These are phyloP conservation scores for Psilocybe sp. DNA, from an alignment of 768 basidiomycete genomes.

Conservation along the genomic window DNA sequence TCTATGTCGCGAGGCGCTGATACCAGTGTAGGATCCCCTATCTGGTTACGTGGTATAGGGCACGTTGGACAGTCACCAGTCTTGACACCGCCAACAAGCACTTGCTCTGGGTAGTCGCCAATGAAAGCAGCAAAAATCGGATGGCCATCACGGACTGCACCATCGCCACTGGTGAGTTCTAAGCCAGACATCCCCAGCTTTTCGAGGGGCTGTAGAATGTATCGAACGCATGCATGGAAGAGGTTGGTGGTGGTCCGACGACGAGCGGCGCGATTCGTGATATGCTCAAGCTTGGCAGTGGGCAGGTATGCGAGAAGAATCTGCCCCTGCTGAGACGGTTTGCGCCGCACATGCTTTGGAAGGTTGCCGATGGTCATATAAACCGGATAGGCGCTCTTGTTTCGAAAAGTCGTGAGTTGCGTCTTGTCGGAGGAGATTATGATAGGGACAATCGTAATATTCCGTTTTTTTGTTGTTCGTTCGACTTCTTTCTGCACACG, in stretches of 20 bases:
- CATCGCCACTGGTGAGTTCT: conserved; percentile 28
- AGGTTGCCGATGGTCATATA: conserved; percentile 43
- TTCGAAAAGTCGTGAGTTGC: conserved; percentile 31
- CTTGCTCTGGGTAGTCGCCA: conserved; percentile 37
- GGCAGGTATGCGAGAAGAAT: conserved; percentile 38
- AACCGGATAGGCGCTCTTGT: conserved; percentile 40
- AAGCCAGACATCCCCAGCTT: conserved; percentile 26
- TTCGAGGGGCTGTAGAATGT: conserved; percentile 25
- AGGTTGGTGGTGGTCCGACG: conserved; percentile 18
- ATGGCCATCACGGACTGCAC: conserved; percentile 15
- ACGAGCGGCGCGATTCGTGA: not conserved
- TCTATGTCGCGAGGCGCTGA: not conserved
- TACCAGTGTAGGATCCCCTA: not conserved
- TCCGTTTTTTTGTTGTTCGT: too few species aligned
- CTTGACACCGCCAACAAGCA: conserved; percentile 27
- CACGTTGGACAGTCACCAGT: conserved; percentile 17
- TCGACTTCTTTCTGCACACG: too few species aligned
- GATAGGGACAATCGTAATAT: conserved; percentile 27
- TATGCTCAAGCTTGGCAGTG: conserved; percentile 22
- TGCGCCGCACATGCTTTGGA: conserved; percentile 25
- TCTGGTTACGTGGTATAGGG: not conserved
- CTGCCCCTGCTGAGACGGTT: conserved; percentile 27
- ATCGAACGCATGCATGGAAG: conserved; percentile 34
- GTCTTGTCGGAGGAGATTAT: conserved; percentile 34
- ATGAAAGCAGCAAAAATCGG: conserved; percentile 16